phyloP scores from a whole-genome alignment of 805 yeast genomes.

The Osmozyma mogii region DNA sequence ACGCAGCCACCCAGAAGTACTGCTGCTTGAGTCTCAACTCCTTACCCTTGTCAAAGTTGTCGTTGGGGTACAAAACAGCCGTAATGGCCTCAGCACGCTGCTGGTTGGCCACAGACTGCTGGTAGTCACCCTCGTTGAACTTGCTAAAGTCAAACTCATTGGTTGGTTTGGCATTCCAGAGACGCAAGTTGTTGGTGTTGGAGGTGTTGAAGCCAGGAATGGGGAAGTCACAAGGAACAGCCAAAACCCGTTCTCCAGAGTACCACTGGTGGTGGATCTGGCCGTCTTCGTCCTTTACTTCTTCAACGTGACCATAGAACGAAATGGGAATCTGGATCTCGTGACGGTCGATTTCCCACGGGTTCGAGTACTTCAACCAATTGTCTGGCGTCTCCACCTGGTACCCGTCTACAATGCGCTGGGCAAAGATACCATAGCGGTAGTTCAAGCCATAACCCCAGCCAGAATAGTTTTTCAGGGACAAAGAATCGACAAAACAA shows the following conservation, averaged over 20 bases:
- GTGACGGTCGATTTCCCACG: slow-evolving; percentile 86
- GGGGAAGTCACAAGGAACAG: slow-evolving; percentile 87
- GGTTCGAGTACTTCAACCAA: slow-evolving; percentile 83
- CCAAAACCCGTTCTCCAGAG: slow-evolving; percentile 85
- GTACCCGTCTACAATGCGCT: slow-evolving; percentile 82
- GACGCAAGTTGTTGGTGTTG: slow-evolving; percentile 79
- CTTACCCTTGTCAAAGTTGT: slow-evolving; percentile 85
- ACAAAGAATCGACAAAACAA: slow-evolving; percentile 82
- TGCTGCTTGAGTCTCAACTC: slow-evolving; percentile 91
- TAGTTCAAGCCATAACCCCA: slow-evolving; percentile 96
- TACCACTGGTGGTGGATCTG: slow-evolving; percentile 61
- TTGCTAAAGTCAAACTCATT: slow-evolving; percentile 85
- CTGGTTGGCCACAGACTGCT: slow-evolving; percentile 73
- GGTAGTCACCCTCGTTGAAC: slow-evolving; percentile 87
- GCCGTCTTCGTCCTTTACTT: slow-evolving; percentile 45
- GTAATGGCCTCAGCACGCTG: slow-evolving; percentile 89
- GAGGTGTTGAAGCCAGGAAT: slow-evolving; percentile 82
- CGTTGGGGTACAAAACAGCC: slow-evolving; percentile 89
- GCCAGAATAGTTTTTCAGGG: slow-evolving; percentile 81
- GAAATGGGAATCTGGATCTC: slow-evolving; percentile 88
- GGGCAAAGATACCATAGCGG: slow-evolving; percentile 90
- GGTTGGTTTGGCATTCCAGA: slow-evolving; percentile 88
- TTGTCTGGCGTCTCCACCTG: slow-evolving; percentile 94
- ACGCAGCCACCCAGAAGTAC: slow-evolving; percentile 95
- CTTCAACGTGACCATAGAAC: slow-evolving; percentile 75